Conservation (phyloP, 2,329 filamentous ascomycete species). For the Neonectria neomacrospora region DNA sequence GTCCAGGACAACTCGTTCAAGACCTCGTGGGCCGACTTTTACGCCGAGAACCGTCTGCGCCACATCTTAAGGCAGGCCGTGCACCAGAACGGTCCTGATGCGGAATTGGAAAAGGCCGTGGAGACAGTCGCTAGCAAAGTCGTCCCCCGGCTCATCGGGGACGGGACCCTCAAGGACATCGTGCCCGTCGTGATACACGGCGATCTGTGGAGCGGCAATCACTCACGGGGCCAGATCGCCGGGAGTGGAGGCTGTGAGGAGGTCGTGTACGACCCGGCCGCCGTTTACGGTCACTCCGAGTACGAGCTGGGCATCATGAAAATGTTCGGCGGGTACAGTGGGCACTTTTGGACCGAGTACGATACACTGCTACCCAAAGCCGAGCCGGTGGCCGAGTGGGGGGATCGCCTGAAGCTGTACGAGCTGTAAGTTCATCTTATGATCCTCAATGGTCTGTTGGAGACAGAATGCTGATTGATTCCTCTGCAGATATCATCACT, state of each 20-base stretch:
- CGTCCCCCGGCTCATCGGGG: slow-evolving; percentile 80
- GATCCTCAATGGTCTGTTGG: background rate
- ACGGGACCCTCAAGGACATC: slow-evolving; percentile 71
- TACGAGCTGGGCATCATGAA: slow-evolving; percentile 94
- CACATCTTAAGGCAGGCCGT: slow-evolving; percentile 70
- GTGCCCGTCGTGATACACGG: slow-evolving; percentile 88
- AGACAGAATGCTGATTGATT: background rate
- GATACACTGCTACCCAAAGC: slow-evolving; percentile 78
- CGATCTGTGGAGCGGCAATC: slow-evolving; percentile 94
- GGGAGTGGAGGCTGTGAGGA: slow-evolving; percentile 69
- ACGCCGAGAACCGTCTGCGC: slow-evolving; percentile 78
- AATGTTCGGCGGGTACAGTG: slow-evolving; percentile 92
- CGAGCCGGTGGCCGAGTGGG: slow-evolving; percentile 83
- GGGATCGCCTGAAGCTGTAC: slow-evolving; percentile 84
- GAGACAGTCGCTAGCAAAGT: slow-evolving; percentile 72
- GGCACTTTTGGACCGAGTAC: slow-evolving; percentile 80
- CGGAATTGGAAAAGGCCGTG: slow-evolving; percentile 70
- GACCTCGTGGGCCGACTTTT: slow-evolving; percentile 85
- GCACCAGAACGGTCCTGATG: slow-evolving; percentile 71
- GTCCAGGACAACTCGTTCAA: slow-evolving; percentile 81
- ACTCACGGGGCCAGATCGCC: slow-evolving; percentile 72
- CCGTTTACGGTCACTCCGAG: slow-evolving; percentile 87
- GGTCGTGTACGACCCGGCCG: slow-evolving; percentile 84
- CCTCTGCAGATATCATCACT: slow-evolving; percentile 77
- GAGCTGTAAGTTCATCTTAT: slow-evolving; percentile 71